These are phyloP conservation scores for Tripterygium wilfordii DNA, from an alignment of 177 flowering plant genomes.

Conservation along the genomic window DNA sequence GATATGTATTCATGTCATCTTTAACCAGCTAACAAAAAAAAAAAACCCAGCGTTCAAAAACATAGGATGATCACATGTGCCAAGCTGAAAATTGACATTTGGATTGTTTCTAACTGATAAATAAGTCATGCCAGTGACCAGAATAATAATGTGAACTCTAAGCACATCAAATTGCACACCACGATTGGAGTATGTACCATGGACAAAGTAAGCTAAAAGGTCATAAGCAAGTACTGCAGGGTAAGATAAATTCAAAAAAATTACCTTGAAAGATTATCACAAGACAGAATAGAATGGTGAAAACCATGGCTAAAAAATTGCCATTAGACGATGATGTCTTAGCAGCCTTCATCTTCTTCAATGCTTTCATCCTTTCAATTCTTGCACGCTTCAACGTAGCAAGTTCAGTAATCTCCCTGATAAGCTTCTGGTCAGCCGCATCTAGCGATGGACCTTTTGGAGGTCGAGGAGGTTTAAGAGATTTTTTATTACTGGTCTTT, in stretches of 20 bases:
- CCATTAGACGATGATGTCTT: slow-evolving; percentile 22
- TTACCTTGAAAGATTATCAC: slow-evolving; percentile 55
- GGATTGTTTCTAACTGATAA: too few species aligned
- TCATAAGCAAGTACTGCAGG: too few species aligned
- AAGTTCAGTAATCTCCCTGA: slow-evolving; percentile 40
- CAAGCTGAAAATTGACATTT: too few species aligned
- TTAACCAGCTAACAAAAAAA: too few species aligned
- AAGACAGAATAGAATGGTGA: slow-evolving; percentile 44
- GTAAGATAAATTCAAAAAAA: neutral
- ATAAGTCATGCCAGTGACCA: too few species aligned
- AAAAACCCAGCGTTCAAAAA: too few species aligned
- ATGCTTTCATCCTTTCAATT: slow-evolving; percentile 39
- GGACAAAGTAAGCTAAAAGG: too few species aligned
- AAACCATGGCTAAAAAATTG: slow-evolving; percentile 33
- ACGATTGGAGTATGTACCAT: too few species aligned
- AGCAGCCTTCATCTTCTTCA: slow-evolving; percentile 42
- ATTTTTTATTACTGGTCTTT: slow-evolving; percentile 26
- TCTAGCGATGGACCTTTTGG: slow-evolving; percentile 49
- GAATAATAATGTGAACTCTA: too few species aligned
- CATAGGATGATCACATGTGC: too few species aligned
- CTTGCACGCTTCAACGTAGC: slow-evolving; percentile 47
- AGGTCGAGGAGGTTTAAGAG: slow-evolving; percentile 47
- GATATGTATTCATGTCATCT: too few species aligned
- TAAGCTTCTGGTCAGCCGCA: slow-evolving; percentile 39
- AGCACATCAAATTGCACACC: too few species aligned